A percentile compares a stretch with the other conserved stretches of the same genome.
These are phyloP conservation scores for Termitomyces heimii DNA, from an alignment of 768 basidiomycete genomes.

Conservation along the genomic window DNA sequence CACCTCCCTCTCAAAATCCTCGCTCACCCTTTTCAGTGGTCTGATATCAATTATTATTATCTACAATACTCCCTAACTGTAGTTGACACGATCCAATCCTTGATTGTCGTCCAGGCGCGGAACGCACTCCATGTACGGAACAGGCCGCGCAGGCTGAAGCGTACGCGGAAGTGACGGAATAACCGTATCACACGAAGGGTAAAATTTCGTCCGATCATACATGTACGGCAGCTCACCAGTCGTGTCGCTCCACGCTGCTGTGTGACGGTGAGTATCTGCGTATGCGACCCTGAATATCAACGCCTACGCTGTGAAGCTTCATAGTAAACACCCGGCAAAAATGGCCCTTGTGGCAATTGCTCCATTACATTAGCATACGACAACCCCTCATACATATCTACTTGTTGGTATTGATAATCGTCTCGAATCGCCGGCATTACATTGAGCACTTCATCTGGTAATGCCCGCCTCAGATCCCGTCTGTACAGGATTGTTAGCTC, in stretches of 20 bases:
- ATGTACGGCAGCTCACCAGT: not conserved
- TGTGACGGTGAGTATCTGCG: not conserved
- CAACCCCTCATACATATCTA: no score
- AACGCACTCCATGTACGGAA: conserved; percentile 7
- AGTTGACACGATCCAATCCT: not conserved
- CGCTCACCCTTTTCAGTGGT: conserved; percentile 17
- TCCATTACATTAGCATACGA: not conserved
- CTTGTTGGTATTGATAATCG: not conserved
- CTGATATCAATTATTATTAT: no score
- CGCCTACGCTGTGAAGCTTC: not conserved
- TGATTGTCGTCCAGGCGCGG: not conserved
- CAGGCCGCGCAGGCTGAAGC: not conserved
- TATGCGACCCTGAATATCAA: not conserved
- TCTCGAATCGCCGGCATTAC: not conserved
- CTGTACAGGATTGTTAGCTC: conserved; percentile 6
- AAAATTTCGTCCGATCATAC: conserved; percentile 2
- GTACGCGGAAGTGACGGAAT: not conserved
- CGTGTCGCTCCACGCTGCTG: not conserved
- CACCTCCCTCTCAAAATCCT: not conserved
- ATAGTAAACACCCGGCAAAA: not conserved
- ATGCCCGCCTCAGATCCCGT: conserved; percentile 8
- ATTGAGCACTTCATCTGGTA: not conserved
- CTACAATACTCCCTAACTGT: no score
- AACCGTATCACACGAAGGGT: not conserved
- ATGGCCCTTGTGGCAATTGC: not conserved